These are phyloP conservation scores for Singerocomus inundabilis DNA, from an alignment of 1,284 basidiomycete species.

Conservation along the genomic window DNA sequence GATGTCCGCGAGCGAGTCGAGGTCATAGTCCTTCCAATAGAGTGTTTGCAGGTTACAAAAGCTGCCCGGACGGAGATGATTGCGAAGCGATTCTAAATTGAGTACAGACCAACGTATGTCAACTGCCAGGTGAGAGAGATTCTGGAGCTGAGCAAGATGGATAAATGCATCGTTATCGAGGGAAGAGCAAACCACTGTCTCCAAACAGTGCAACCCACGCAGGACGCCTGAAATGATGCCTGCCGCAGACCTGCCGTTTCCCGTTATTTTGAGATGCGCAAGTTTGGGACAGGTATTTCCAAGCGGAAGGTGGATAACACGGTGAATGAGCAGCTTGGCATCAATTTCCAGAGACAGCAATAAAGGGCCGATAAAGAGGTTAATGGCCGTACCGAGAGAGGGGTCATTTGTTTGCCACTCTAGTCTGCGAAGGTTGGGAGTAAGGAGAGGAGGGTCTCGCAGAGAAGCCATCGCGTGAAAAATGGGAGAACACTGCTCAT, in stretches of 20 bases:
- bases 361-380: slow-evolving; percentile 24
- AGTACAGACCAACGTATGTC: slow-evolving; percentile 27
- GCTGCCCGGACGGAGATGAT: slow-evolving; percentile 9
- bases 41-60: slow-evolving; percentile 19
- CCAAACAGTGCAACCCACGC: slow-evolving; percentile 14
- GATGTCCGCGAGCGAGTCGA: slow-evolving; percentile 17
- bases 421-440: slow-evolving; percentile 24
- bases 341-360: slow-evolving; percentile 25
- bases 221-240: slow-evolving; percentile 17
- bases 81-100: slow-evolving; percentile 11
- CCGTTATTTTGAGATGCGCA: slow-evolving; percentile 22
- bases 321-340: slow-evolving; percentile 17
- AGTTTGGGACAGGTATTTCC: slow-evolving; percentile 18
- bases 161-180: slow-evolving; percentile 24
- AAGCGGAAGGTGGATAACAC: slow-evolving; percentile 12
- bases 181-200: slow-evolving; percentile 19
- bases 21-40: slow-evolving; percentile 24
- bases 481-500: slow-evolving; percentile 5
- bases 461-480: slow-evolving; percentile 19
- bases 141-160: slow-evolving; percentile 23
- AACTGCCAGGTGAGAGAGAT: slow-evolving; percentile 18
- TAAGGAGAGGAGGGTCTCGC: slow-evolving; percentile 21
- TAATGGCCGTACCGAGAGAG: slow-evolving; percentile 6
- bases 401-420: slow-evolving; percentile 13
- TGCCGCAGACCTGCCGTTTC: slow-evolving; percentile 18